Base-by-base conservation (phyloP, 2,329 filamentous ascomycete genomes). In the Cryphonectria japonica region DNA sequence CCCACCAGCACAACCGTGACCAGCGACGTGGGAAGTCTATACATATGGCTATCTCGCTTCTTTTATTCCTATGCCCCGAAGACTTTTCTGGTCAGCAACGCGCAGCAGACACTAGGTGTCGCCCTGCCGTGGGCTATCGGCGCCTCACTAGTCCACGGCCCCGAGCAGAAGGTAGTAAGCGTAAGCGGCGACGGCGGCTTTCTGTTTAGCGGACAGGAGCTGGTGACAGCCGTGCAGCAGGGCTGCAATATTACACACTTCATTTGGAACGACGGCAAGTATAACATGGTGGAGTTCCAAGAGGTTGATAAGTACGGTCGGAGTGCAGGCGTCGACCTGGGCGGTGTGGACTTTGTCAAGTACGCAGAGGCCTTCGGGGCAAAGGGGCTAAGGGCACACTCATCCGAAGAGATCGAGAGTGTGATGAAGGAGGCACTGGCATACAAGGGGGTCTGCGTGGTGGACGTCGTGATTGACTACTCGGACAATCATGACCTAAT, bases 221-320 rank as follows among this genome's bases (percentile, higher is more conserved):
- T 85, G 3, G 79, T 77, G 0, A 85, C 84, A 0, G 83, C 84
- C 5, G 83, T 85, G 22, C 79, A 80, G 73, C 83, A 85, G 65
- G 78, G 79, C 9, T 85, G 83, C 76, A 80, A 85, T 70, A 84
- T 85, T 74, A 85, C 84, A 26, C 84, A 85, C 74, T 85, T 85
- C 72, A 79, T 85, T 73, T 85, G 83, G 83, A 85, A 85, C 74
- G 84, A 85, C 73, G 81, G 81, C 61, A 80, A 80, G 41, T 85
- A 83, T 76, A 85, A 85, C 75, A 85, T 85, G 84, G 83, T 85
- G 5, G 81, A 85, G 76, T 85, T 85, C 75, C 84, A 85, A 73
- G 84, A 85, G 76, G 82, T 83, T 70, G 80, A 83, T 76, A 85
- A 85, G 76, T 85, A 85, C 74, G 83, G 83, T 3, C 78, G 84